Base-by-base conservation (phyloP, 2,329 filamentous ascomycete species). In the Penicillium oxalicum region DNA sequence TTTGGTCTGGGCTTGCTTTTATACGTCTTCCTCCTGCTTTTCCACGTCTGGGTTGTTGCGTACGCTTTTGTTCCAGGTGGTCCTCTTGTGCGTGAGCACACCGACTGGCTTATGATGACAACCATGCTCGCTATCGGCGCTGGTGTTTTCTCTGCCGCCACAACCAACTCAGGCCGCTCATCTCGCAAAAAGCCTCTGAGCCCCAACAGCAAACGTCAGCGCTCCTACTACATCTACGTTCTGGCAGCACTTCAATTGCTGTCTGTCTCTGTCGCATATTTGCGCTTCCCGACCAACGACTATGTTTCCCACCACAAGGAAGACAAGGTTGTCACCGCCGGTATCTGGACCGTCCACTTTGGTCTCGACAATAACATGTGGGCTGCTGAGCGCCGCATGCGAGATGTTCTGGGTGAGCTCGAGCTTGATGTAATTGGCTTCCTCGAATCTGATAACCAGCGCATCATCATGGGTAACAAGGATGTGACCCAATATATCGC, bases 301-400 rank as follows among this genome's bases (percentile, higher is more conserved):
- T 95, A 96, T 74, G 82, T 81, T 48, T 88, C 93, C 0, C 91
- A 97, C 69, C 91, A 98, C 66, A 80, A 82, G 34, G 83, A 95
- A 45, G 86, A 91, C 54, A 93, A 93, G 59, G 74, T 94, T 45
- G 79, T 96, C 50, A 97, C 94, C 0, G 89, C 90, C 1, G 93
- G 93, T 59, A 97, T 98, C 67, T 98, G 93, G 93, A 98, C 93
- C 0, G 91, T 97, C 48, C 93, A 98, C 73, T 98, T 98, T 69
- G 91, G 88, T 11, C 82, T 98, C 18, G 93, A 98, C 72, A 97
- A 98, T 61, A 87, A 96, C 68, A 96, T 97, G 91, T 97, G 90
- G 89, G 91, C 88, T 8, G 95, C 91, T 0, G 93, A 98, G 70
- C 83, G 87, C 60, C 90, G 93, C 54, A 94, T 95, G 83, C 86